Evolutionary conservation across 2,329 filamentous ascomycete species (phyloP).

Genomic region (Neonectria neomacrospora): DNA sequence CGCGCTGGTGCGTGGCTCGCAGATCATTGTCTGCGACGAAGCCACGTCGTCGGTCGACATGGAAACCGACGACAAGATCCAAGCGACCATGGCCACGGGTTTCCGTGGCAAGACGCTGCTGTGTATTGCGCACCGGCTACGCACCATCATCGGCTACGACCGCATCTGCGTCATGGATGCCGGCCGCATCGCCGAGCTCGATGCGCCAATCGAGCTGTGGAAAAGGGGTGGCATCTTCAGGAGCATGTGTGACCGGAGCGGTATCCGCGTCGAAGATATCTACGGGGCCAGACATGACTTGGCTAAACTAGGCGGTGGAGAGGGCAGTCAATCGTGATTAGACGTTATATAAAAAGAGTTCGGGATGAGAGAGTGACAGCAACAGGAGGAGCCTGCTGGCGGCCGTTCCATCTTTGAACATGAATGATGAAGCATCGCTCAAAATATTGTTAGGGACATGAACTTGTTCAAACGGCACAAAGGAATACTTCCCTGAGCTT

Average conservation of each 20-base stretch:
- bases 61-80: constrained; percentile 96
- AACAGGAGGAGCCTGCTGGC: not conserved
- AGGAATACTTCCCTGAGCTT: not conserved
- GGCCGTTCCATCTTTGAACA: not conserved
- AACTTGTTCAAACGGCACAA: not conserved
- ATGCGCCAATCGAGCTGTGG: constrained; percentile 79
- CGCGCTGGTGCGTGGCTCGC: constrained; percentile 85
- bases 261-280: constrained; percentile 73
- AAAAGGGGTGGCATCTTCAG: constrained; percentile 81
- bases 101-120: constrained; percentile 90
- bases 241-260: constrained; percentile 89
- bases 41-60: constrained; percentile 94
- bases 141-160: constrained; percentile 94
- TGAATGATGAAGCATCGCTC: not conserved
- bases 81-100: constrained; percentile 83
- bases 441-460: not conserved
- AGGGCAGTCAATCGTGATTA: constrained; percentile 3
- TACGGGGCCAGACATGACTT: constrained; percentile 53
- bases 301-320: constrained; percentile 23
- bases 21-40: constrained; percentile 97
- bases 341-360: not conserved
- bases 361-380: not conserved
- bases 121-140: constrained; percentile 91
- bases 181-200: constrained; percentile 88
- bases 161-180: constrained; percentile 97